Percentiles rank a stretch among this genome's conserved stretches.
Conservation (phyloP, 2,329 filamentous ascomycete species). For the Colletotrichum sp. region DNA sequence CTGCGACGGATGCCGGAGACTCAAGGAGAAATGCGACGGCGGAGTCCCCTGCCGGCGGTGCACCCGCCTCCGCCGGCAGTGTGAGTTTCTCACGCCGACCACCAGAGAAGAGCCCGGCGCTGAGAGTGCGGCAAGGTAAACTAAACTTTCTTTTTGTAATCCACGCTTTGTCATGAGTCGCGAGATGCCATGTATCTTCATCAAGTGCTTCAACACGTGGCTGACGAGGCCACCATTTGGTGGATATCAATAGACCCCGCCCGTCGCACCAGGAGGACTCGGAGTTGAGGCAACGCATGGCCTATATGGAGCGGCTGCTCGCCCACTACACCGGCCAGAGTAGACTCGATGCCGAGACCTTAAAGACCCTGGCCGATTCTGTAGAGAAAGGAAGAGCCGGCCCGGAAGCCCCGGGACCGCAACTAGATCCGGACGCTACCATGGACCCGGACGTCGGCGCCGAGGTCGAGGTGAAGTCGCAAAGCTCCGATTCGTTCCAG, state of each 20-base stretch:
- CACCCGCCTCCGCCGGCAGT: constrained; percentile 54
- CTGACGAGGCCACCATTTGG: constrained; percentile 5
- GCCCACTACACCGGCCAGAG: constrained; percentile 50
- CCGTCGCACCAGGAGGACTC: constrained; percentile 13
- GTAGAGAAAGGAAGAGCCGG: constrained; percentile 36
- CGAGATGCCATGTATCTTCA: background rate
- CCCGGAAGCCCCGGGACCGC: background rate
- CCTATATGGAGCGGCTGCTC: constrained; percentile 52
- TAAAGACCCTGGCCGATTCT: constrained; percentile 47
- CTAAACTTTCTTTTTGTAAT: background rate
- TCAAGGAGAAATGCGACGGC: constrained; percentile 63
- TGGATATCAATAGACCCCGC: background rate
- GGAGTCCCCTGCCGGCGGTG: constrained; percentile 59
- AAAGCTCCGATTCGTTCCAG: constrained; percentile 12
- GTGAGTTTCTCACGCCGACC: constrained; percentile 47
- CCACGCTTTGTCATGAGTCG: background rate
- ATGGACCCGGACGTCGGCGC: background rate
- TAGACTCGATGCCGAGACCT: constrained; percentile 42
- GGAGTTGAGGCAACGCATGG: constrained; percentile 24
- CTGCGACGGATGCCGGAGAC: constrained; percentile 58
- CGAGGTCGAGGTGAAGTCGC: constrained; percentile 9
- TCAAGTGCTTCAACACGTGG: constrained; percentile 7
- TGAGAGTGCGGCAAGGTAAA: constrained; percentile 8
- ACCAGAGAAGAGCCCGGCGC: constrained; percentile 30
- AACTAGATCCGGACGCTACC: background rate